These are phyloP conservation scores for Alternaria burnsii DNA, from an alignment of 2,329 filamentous ascomycete species.

Conservation along the genomic window DNA sequence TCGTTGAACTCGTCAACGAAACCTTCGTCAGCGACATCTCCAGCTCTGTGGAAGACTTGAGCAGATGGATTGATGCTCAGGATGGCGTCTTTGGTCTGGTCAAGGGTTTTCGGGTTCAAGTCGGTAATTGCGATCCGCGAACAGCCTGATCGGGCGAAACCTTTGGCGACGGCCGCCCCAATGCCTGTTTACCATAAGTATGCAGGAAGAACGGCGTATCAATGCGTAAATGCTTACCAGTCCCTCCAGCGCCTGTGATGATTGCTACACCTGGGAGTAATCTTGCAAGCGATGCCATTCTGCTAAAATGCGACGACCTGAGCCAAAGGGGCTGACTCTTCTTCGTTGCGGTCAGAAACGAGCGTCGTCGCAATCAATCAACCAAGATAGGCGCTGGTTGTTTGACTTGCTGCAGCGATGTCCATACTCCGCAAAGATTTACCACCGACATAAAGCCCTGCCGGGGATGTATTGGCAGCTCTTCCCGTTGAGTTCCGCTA, in stretches of 20 bases:
- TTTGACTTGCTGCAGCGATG: background rate
- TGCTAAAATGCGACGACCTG: background rate
- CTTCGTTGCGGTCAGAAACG: background rate
- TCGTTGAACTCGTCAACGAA: constrained; percentile 57
- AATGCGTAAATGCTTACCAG: constrained; percentile 31
- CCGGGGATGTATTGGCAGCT: background rate
- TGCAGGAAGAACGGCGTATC: background rate
- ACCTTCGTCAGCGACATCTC: constrained; percentile 59
- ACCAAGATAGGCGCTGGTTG: background rate
- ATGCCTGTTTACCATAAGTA: constrained; percentile 57
- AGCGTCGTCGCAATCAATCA: background rate
- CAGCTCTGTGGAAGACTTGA: constrained; percentile 51
- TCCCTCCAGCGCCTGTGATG: constrained; percentile 48
- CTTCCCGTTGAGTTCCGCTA: constrained; percentile 2
- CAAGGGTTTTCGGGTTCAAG: constrained; percentile 53
- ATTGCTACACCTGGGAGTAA: constrained; percentile 42
- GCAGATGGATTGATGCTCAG: constrained; percentile 30
- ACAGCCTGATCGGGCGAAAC: constrained; percentile 62
- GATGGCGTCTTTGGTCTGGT: constrained; percentile 44
- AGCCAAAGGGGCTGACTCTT: background rate
- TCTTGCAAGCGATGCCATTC: constrained; percentile 24
- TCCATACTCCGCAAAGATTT: background rate
- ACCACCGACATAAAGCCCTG: background rate
- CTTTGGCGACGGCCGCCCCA: constrained; percentile 61
- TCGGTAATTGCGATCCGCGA: constrained; percentile 64